Evolutionary conservation across 2,329 filamentous ascomycete species (phyloP).

Genomic region (Blastomyces parvus): DNA sequence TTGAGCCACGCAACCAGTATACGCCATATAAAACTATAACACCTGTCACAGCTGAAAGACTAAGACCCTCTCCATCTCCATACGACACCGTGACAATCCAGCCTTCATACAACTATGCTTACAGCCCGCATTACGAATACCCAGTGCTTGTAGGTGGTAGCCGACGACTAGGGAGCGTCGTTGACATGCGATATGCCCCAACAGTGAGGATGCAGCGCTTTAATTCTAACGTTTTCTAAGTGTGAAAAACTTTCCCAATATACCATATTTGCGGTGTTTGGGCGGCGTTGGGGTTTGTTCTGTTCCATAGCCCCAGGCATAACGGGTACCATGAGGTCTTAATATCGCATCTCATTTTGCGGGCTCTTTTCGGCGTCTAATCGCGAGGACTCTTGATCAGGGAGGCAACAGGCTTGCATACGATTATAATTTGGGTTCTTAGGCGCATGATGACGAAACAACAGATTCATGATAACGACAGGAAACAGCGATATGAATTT

Average conservation of each 20-base stretch:
- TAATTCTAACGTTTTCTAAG: not conserved
- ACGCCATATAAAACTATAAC: not conserved
- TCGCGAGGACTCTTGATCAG: not conserved
- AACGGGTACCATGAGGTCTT: not conserved
- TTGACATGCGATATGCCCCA: not conserved
- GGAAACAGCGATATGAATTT: not conserved
- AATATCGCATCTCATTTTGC: not conserved
- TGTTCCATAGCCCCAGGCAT: not conserved
- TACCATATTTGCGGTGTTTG: not conserved
- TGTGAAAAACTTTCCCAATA: not conserved
- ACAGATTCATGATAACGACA: not conserved
- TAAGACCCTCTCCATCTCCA: not conserved
- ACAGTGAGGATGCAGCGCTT: not conserved
- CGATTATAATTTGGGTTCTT: not conserved
- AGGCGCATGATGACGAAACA: not conserved
- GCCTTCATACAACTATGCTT: not conserved
- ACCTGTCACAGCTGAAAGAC: not conserved
- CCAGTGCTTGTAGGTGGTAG: not conserved
- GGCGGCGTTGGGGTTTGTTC: not conserved
- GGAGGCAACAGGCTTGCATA: not conserved
- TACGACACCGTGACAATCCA: constrained; percentile 1
- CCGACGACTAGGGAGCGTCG: not conserved
- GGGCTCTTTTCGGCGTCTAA: not conserved
- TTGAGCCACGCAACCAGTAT: not conserved
- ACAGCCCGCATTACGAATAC: not conserved